Evolutionary conservation across 352 stramenopile species (phyloP).

Genomic region (Phytophthora podocarpi): DNA sequence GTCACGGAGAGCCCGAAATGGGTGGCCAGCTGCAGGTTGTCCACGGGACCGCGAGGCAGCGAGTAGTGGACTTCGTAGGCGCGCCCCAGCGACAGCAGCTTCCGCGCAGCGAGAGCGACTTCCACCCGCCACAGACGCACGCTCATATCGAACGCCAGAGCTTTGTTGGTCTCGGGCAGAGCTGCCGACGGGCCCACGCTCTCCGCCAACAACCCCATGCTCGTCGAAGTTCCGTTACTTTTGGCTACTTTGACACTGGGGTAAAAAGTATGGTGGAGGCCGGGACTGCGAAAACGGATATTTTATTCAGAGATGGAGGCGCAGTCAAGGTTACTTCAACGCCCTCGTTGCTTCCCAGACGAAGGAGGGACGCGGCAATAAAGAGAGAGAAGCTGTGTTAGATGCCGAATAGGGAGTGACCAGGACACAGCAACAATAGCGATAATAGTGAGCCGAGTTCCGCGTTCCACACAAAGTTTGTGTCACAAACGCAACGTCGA

Average conservation of each 20-base stretch:
- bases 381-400: too few species aligned
- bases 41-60: conserved; percentile 26
- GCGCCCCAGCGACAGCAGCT: conserved; percentile 64
- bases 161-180: conserved; percentile 1
- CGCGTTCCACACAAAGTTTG: too few species aligned
- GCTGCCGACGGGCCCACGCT: neutral
- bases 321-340: too few species aligned
- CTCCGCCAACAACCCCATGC: conserved; percentile 9
- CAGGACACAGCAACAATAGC: too few species aligned
- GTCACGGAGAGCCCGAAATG: conserved; percentile 55
- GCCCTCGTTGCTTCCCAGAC: too few species aligned
- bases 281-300: too few species aligned
- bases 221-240: neutral
- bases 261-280: neutral
- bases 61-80: conserved; percentile 62
- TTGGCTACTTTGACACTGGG: neutral
- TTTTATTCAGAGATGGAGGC: too few species aligned
- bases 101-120: conserved; percentile 46
- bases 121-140: conserved; percentile 56
- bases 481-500: too few species aligned
- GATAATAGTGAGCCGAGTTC: too few species aligned
- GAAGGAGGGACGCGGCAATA: too few species aligned
- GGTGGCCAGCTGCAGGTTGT: conserved; percentile 17
- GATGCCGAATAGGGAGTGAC: too few species aligned
- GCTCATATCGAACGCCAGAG: conserved; percentile 43